Percentiles rank a stretch among this genome's conserved stretches.
Evolutionary conservation across 306 rosid genomes (phyloP).

Genomic region (Bauhinia variegata): DNA sequence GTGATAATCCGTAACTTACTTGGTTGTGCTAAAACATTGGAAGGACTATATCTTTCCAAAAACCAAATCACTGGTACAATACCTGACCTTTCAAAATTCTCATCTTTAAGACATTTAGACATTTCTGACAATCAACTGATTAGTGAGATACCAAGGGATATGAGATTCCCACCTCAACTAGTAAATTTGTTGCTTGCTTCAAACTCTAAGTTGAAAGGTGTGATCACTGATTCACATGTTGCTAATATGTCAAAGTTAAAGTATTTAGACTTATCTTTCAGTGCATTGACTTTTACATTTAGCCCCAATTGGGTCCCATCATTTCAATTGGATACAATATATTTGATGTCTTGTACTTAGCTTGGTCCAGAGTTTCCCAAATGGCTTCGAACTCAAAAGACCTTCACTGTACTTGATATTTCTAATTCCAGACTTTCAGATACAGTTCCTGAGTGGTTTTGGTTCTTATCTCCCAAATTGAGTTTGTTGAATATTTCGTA

Average conservation of each 20-base stretch:
- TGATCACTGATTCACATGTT: constrained; percentile 23
- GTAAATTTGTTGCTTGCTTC: neutral
- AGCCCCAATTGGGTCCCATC: constrained; percentile 9
- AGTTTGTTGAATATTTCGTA: constrained; percentile 16
- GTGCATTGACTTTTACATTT: neutral
- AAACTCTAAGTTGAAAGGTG: constrained; percentile 25
- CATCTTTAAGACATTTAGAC: neutral
- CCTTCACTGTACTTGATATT: neutral
- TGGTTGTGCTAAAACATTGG: neutral
- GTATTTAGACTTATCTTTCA: accelerated
- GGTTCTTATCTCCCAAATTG: neutral
- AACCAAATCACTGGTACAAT: constrained; percentile 24
- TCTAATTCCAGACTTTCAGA: constrained; percentile 22
- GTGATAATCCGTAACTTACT: no score
- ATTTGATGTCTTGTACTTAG: neutral
- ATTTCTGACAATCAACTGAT: neutral
- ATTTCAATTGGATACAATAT: neutral
- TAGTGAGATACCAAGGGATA: constrained; percentile 14
- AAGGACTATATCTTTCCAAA: accelerated
- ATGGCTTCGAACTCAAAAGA: constrained; percentile 25
- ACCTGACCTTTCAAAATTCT: neutral
- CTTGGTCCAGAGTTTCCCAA: constrained; percentile 29
- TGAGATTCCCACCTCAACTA: neutral
- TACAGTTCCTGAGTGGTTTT: constrained; percentile 27
- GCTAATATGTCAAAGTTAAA: neutral